Percentiles rank a stretch among this genome's conserved stretches.
These are phyloP conservation scores for Metschnikowia kofuensis DNA, from an alignment of 805 yeast species.

Conservation along the genomic window DNA sequence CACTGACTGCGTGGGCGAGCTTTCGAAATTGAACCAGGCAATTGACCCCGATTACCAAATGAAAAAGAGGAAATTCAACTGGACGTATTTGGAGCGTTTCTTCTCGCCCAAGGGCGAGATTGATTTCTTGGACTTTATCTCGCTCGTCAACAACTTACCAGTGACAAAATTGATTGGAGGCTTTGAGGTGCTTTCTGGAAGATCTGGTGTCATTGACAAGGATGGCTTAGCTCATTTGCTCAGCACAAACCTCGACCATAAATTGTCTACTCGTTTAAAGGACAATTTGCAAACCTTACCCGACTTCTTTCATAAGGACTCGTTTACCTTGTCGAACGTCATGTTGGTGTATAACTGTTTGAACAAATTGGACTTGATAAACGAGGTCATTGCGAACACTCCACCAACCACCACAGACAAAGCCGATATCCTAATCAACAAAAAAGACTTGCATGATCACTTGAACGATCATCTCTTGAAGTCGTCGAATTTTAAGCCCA, in stretches of 20 bases:
- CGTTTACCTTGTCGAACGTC: constrained; percentile 37
- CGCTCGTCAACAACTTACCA: constrained; percentile 42
- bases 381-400: constrained; percentile 45
- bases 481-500: constrained; percentile 42
- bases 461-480: constrained; percentile 44
- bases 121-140: constrained; percentile 37
- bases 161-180: constrained; percentile 44
- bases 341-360: constrained; percentile 40
- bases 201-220: constrained; percentile 27
- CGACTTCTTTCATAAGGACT: constrained; percentile 31
- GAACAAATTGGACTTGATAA: constrained; percentile 41
- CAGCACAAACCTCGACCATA: constrained; percentile 39
- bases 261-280: constrained; percentile 38
- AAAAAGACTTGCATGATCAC: constrained; percentile 38
- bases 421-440: constrained; percentile 40
- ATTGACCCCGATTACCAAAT: constrained; percentile 42
- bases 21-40: constrained; percentile 37
- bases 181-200: constrained; percentile 36
- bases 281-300: constrained; percentile 32
- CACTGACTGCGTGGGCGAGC: constrained; percentile 32
- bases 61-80: constrained; percentile 39
- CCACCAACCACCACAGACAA: constrained; percentile 43
- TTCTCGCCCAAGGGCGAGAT: constrained; percentile 40
- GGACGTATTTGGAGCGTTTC: constrained; percentile 40
- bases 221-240: constrained; percentile 34